These are phyloP conservation scores for Fusarium sambucinum DNA, from an alignment of 2,329 filamentous ascomycete genomes.

Conservation along the genomic window DNA sequence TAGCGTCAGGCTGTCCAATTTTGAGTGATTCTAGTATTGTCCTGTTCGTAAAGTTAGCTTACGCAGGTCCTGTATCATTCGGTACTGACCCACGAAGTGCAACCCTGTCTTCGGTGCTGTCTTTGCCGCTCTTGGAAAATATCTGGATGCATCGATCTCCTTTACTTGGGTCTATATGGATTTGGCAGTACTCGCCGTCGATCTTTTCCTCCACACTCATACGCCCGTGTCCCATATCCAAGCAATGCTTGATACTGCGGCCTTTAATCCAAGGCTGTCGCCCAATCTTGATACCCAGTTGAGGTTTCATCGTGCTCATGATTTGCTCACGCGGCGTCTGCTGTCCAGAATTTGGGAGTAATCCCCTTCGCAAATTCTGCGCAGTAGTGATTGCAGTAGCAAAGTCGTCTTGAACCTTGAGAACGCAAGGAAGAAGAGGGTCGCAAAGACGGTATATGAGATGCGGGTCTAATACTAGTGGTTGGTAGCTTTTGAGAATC, in stretches of 20 bases:
- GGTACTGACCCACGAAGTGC: conserved; percentile 66
- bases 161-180: conserved; percentile 79
- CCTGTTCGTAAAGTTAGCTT: conserved; percentile 48
- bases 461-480: conserved; percentile 70
- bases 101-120: conserved; percentile 79
- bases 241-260: conserved; percentile 79
- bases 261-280: conserved; percentile 74
- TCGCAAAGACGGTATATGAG: conserved; percentile 73
- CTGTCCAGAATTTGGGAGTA: conserved; percentile 37
- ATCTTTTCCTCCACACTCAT: conserved; percentile 86
- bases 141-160: conserved; percentile 73
- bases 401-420: conserved; percentile 78
- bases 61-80: neutral
- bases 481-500: conserved; percentile 80
- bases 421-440: conserved; percentile 74
- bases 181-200: conserved; percentile 91
- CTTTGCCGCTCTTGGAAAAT: conserved; percentile 92
- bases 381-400: conserved; percentile 69
- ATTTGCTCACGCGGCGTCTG: conserved; percentile 33
- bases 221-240: conserved; percentile 70
- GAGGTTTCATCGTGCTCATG: conserved; percentile 61
- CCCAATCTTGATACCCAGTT: conserved; percentile 72
- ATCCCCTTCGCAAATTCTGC: conserved; percentile 47
- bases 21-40: conserved; percentile 73
- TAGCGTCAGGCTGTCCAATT: conserved; percentile 69